Conservation (phyloP, 2,329 filamentous ascomycete species). For the Anisogramma anomala region DNA sequence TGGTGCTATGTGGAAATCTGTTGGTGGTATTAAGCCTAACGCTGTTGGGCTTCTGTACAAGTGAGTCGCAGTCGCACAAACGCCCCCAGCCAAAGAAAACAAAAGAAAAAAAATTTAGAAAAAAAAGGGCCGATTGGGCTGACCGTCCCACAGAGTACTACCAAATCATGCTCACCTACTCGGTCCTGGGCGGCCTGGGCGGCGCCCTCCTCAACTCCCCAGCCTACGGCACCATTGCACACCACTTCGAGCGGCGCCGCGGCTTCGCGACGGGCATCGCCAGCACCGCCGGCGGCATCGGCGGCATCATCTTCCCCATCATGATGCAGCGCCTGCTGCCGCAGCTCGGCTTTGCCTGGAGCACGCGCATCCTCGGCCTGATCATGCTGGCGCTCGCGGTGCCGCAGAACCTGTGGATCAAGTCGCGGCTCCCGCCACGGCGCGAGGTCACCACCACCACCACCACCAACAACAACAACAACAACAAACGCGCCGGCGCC, state of each 20-base stretch:
- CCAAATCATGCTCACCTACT: constrained; percentile 71
- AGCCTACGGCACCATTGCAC: constrained; percentile 60
- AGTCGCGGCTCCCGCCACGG: constrained; percentile 41
- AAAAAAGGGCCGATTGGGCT: too few species aligned
- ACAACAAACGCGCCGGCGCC: too few species aligned
- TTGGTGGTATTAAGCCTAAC: constrained; percentile 51
- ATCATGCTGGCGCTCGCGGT: constrained; percentile 35
- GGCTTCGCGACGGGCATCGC: constrained; percentile 73
- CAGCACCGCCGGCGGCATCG: constrained; percentile 58
- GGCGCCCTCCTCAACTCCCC: constrained; percentile 70
- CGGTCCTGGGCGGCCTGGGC: constrained; percentile 59
- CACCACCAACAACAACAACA: not conserved
- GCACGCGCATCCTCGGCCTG: constrained; percentile 37
- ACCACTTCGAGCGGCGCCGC: constrained; percentile 65
- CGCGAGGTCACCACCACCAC: constrained; percentile 18
- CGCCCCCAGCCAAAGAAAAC: not conserved
- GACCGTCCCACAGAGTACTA: constrained; percentile 44
- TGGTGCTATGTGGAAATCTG: constrained; percentile 55
- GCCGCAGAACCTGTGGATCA: constrained; percentile 36
- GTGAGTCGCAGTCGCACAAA: constrained; percentile 23
- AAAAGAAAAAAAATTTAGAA: too few species aligned
- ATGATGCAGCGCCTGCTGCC: constrained; percentile 35
- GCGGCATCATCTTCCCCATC: constrained; percentile 53
- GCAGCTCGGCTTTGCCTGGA: constrained; percentile 37
- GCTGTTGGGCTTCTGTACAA: constrained; percentile 54